A percentile compares a stretch with the other conserved stretches of the same genome.
phyloP scores from a whole-genome alignment of 225 moss, liverwort and hornwort genomes.

The Pleurozium schreberi region DNA sequence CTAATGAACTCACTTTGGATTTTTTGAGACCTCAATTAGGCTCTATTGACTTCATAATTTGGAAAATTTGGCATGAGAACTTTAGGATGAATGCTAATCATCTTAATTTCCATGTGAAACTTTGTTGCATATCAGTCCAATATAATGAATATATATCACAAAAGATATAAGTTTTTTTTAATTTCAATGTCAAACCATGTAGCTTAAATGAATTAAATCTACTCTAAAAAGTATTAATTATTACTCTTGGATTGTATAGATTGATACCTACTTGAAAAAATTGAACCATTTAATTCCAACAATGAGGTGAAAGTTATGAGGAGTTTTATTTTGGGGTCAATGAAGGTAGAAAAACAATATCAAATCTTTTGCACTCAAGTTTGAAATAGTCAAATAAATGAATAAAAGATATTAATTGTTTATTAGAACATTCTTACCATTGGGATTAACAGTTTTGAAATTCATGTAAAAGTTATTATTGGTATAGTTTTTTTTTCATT shows the following conservation, averaged over 20 bases:
- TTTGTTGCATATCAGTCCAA: not conserved
- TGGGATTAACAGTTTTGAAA: not conserved
- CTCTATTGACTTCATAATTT: not conserved
- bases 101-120: too few relatives aligned
- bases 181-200: rapidly evolving
- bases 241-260: not conserved
- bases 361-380: not conserved
- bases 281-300: not conserved
- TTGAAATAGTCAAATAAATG: not conserved
- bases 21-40: rapidly evolving
- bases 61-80: not conserved
- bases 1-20: rapidly evolving
- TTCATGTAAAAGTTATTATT: rapidly evolving
- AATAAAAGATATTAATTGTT: not conserved
- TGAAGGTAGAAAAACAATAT: not conserved
- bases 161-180: not conserved
- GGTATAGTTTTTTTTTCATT: not conserved
- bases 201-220: rapidly evolving
- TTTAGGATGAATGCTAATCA: not conserved
- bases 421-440: not conserved
- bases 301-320: not conserved
- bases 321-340: not conserved
- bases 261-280: not conserved
- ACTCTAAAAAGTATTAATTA: not conserved
- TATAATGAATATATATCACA: not conserved